A percentile compares a stretch with the other conserved stretches of the same genome.
Evolutionary conservation across 352 stramenopile species (phyloP).

Genomic region (Thalassiosira mediterranea): DNA sequence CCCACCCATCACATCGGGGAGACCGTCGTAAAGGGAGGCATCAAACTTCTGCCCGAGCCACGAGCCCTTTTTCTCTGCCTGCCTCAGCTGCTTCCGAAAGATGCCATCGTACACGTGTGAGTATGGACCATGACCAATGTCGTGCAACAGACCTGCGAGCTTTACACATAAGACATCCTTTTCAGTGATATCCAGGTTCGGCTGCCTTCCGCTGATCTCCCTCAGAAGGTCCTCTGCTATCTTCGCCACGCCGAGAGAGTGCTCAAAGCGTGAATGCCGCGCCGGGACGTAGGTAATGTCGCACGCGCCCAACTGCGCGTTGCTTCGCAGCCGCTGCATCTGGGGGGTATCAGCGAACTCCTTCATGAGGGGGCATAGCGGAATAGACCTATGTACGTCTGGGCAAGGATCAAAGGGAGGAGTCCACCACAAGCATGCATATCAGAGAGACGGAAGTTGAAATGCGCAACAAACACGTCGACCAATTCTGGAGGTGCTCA

Average conservation of each 20-base stretch:
- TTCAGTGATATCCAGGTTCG: constrained; percentile 88
- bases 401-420: too few species aligned
- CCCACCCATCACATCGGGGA: not conserved
- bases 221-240: constrained; percentile 87
- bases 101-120: constrained; percentile 92
- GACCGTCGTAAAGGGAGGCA: too few species aligned
- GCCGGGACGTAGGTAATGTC: constrained; percentile 89
- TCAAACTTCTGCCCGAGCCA: too few species aligned
- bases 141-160: constrained; percentile 80
- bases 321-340: constrained; percentile 87
- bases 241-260: constrained; percentile 91
- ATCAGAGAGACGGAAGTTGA: too few species aligned
- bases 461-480: too few species aligned
- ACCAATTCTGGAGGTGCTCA: too few species aligned
- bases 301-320: constrained; percentile 91
- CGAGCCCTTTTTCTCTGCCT: constrained; percentile 15
- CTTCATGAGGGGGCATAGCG: too few species aligned
- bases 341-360: constrained; percentile 32
- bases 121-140: constrained; percentile 92
- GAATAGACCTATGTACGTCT: too few species aligned
- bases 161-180: constrained; percentile 84
- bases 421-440: too few species aligned
- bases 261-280: constrained; percentile 89
- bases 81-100: constrained; percentile 7
- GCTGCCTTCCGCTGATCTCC: constrained; percentile 86